Base-by-base conservation (phyloP, 768 basidiomycete genomes). In the Suillus placidus region DNA sequence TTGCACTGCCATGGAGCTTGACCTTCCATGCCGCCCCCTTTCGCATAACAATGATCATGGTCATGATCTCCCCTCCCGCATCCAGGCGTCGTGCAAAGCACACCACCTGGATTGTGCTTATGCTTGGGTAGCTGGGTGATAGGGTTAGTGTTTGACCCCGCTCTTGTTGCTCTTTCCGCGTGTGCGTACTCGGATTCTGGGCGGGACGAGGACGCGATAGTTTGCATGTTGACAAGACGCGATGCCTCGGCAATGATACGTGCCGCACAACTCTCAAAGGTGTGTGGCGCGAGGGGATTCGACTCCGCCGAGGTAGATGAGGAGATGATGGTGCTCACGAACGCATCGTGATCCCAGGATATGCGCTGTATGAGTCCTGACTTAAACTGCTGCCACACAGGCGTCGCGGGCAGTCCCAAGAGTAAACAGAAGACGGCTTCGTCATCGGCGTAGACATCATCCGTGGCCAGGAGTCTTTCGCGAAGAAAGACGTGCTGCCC, bases 1-100 rank as follows among this genome's bases (percentile, higher is more conserved):
- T 30, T 23, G 37, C 10, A 8, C 37, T 62, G 61, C 26, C 26
- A n/a, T 26, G 30, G 30, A 54, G 56, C 30, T n/a, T 60, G 30
- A 62, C 61, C 61, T 34, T 26, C 26, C 61, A 62, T 57, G n/a
- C 23, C 26, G 6, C 54, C 26, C 23, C 61, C 61, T 23, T 43
- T 60, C 20, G 23, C 23, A 62, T 60, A 20, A 62, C 61, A 60
- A 34, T 62, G 26, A 35, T 43, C 26, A 26, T 54, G 47, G 7
- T 12, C 47, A 49, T 62, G 26, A 60, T 51, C 54, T 26, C 45
- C 45, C 42, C 20, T 42, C n/a, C n/a, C 6, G 13, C 54, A 60
- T 34, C 13, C 23, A n/a, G 14, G 23, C 6, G 37, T 61, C 38
- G 6, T 26, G 20, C 54, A 62, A 43, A 32, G 54, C 2, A 62